phyloP scores from a whole-genome alignment of 2,329 filamentous ascomycete genomes.

The Rhynchosporium secalis region DNA sequence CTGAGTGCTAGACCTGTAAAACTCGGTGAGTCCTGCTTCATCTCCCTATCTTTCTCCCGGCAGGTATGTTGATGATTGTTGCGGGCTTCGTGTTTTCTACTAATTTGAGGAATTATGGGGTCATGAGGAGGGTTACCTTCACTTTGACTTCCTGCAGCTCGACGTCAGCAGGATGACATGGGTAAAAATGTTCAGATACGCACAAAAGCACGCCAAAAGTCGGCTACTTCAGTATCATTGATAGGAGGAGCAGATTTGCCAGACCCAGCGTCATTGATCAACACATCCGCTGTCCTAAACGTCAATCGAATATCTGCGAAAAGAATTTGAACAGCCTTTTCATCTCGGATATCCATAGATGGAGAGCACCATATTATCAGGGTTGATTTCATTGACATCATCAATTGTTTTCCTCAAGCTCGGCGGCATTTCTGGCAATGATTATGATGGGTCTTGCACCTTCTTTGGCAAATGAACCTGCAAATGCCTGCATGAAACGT shows the following conservation, averaged over 20 bases:
- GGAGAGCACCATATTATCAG: slow-evolving; percentile 37
- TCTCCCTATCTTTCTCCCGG: neutral
- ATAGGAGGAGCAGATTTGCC: slow-evolving; percentile 6
- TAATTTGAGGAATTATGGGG: slow-evolving; percentile 38
- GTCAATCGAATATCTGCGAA: slow-evolving; percentile 25
- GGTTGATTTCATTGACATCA: slow-evolving; percentile 37
- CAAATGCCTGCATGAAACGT: slow-evolving; percentile 17
- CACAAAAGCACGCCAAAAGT: slow-evolving; percentile 27
- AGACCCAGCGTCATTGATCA: slow-evolving; percentile 38
- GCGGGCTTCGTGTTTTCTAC: slow-evolving; percentile 15
- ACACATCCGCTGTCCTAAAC: slow-evolving; percentile 54
- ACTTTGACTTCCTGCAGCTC: slow-evolving; percentile 37
- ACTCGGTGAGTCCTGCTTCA: neutral
- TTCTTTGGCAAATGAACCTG: slow-evolving; percentile 36
- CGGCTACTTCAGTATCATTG: slow-evolving; percentile 10
- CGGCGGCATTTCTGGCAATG: slow-evolving; percentile 37
- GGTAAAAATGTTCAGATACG: neutral
- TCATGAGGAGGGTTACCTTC: slow-evolving; percentile 40
- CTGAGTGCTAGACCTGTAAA: slow-evolving; percentile 19
- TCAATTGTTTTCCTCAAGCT: slow-evolving; percentile 35
- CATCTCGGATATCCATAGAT: slow-evolving; percentile 37
- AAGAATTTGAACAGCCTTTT: slow-evolving; percentile 16
- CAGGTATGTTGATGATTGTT: slow-evolving; percentile 22
- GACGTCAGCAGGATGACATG: neutral
- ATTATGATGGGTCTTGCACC: slow-evolving; percentile 41